Conservation (phyloP, 73 alveolate genomes). For the Paramecium primaurelia region DNA sequence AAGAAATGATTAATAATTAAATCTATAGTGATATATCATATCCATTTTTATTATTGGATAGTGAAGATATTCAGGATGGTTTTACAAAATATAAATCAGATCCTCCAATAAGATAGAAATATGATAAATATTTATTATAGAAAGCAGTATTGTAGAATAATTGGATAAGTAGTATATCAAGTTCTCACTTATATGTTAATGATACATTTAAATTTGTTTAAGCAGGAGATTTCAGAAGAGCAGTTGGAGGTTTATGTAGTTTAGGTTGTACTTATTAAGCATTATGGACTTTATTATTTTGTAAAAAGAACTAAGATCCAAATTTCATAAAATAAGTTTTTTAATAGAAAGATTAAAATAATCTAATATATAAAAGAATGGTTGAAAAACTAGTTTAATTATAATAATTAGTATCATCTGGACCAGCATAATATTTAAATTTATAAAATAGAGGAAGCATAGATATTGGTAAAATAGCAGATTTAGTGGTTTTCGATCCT, state of each 20-base stretch:
- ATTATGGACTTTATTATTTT: not conserved
- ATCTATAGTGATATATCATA: not conserved
- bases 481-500: not conserved
- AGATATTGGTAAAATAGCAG: not conserved
- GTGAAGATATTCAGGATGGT: not conserved
- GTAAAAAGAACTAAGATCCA: not conserved
- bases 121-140: not conserved
- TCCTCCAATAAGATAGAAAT: not conserved
- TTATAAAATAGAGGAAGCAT: not conserved
- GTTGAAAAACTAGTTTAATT: not conserved
- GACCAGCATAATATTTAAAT: not conserved
- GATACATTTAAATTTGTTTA: not conserved
- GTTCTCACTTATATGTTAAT: not conserved
- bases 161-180: not conserved
- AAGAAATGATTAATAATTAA: not conserved
- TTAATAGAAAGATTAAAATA: not conserved
- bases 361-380: not conserved
- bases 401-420: not conserved
- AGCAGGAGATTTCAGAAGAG: not conserved
- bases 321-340: not conserved
- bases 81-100: not conserved
- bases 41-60: not conserved
- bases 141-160: not conserved
- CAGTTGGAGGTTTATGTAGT: not conserved
- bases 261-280: not conserved